Base-by-base conservation (phyloP, 306 rosid genomes). In the Sphenostylis stenocarpa region DNA sequence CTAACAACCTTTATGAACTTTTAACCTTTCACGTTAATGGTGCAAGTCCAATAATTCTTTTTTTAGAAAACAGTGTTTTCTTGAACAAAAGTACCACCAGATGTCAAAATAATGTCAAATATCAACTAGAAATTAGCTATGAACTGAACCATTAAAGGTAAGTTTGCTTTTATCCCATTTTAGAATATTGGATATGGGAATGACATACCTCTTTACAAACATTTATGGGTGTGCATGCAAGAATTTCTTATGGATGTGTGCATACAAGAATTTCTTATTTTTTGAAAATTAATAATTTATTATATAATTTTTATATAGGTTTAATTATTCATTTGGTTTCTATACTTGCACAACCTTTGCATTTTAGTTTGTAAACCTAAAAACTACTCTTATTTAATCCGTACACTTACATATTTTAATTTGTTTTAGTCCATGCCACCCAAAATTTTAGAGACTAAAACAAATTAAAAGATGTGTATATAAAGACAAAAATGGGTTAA, bases 51-150 rank as follows among this genome's bases (percentile, higher is more conserved):
- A 38, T 28, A 49, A 62, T 53, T 31, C 52, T 68, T 13, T 13
- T 45, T 67, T 38, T 31, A 19, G 24, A 66, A 75, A 45, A 70
- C 12, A 19, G 66, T 7, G 21, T 16, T 68, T 72, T 43, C 56
- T 49, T 71, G 36, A 49, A 41, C 21, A 64, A 44, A 51, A 20
- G 51, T 68, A 20, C 47, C 60, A 5, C 4, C 14, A 24, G 20
- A 11, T 48, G 64, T 60, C 58, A 60, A 61, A 23, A 45, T 34
- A 64, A 45, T 71, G 65, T n/a, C 65, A 13, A 34, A 9, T 17
- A 57, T 60, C 28, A 56, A 31, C 56, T 45, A 67, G 62, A 80
- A 64, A 20, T 58, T 77, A 28, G 28, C 24, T 66, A 43, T 34
- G 34, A 11, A 66, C 67, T 31, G 19, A 39, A 67, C 4, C 47